These are phyloP conservation scores for Candida nanaspora DNA, from an alignment of 805 yeast genomes.

Conservation along the genomic window DNA sequence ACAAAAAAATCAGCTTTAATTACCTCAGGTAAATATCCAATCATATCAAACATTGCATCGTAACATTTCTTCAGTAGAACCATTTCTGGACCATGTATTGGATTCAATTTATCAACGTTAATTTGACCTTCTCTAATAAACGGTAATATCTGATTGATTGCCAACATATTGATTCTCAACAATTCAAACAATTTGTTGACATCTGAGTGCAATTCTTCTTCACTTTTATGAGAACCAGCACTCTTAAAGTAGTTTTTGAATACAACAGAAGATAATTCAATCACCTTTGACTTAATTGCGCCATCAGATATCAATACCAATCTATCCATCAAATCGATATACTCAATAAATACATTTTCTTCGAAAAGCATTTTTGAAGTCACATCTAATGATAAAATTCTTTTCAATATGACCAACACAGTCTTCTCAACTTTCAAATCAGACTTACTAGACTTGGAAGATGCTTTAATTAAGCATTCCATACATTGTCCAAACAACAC, in stretches of 20 bases:
- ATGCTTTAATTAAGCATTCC: conserved; percentile 54
- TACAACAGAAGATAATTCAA: conserved; percentile 35
- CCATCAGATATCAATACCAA: conserved; percentile 49
- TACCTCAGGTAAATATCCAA: conserved; percentile 55
- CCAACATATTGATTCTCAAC: conserved; percentile 59
- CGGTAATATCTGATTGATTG: conserved; percentile 55
- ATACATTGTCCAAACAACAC: conserved; percentile 79
- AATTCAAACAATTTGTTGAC: conserved; percentile 82
- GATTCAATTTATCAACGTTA: conserved; percentile 14
- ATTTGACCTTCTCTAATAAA: conserved; percentile 43
- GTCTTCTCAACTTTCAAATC: conserved; percentile 36
- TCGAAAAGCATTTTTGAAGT: conserved; percentile 55
- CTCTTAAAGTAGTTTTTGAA: conserved; percentile 43
- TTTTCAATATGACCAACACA: conserved; percentile 44
- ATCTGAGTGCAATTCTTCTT: conserved; percentile 41
- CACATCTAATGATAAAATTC: conserved; percentile 48
- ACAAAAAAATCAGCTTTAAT: conserved; percentile 67
- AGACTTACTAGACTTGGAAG: conserved; percentile 17
- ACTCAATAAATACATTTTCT: conserved; percentile 66
- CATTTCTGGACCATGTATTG: conserved; percentile 25
- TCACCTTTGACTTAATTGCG: conserved; percentile 37
- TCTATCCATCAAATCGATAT: conserved; percentile 69
- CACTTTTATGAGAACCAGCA: conserved; percentile 16
- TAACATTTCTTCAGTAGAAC: conserved; percentile 41
- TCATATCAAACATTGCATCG: conserved; percentile 52